Conservation (phyloP, 441 rosid species). For the Gossypium lobatum region DNA sequence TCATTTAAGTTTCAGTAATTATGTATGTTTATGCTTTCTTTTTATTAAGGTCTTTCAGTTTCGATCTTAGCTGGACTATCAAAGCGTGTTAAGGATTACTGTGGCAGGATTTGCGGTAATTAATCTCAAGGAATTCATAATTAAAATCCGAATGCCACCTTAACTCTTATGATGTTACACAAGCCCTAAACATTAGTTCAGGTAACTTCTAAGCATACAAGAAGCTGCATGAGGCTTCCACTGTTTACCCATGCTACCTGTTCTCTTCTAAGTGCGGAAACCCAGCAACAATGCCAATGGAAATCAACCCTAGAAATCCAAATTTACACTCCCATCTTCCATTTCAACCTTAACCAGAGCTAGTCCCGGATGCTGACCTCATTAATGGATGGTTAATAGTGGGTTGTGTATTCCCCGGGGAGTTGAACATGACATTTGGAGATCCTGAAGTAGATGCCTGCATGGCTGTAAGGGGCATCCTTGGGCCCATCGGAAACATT, state of each 20-base stretch:
- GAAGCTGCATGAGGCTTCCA: background rate
- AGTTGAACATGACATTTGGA: constrained; percentile 50
- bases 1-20: too few relatives aligned
- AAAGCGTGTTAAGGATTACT: background rate
- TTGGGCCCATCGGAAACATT: constrained; percentile 62
- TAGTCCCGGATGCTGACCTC: constrained; percentile 60
- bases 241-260: constrained; percentile 6
- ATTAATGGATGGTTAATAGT: constrained; percentile 46
- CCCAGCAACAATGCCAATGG: background rate
- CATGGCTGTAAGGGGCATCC: constrained; percentile 62
- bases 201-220: background rate
- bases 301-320: background rate
- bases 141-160: background rate
- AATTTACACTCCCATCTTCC: background rate
- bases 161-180: constrained; percentile 6
- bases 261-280: constrained; percentile 11
- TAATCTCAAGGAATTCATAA: background rate
- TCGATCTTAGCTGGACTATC: too few relatives aligned
- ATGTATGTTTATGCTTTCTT: too few relatives aligned
- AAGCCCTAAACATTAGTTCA: constrained; percentile 1
- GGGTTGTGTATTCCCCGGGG: constrained; percentile 53
- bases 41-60: background rate
- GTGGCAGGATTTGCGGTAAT: background rate
- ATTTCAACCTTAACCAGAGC: constrained; percentile 54
- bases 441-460: constrained; percentile 62